Evolutionary conservation across 2,329 filamentous ascomycete species (phyloP).

Genomic region (Fusarium sp.): DNA sequence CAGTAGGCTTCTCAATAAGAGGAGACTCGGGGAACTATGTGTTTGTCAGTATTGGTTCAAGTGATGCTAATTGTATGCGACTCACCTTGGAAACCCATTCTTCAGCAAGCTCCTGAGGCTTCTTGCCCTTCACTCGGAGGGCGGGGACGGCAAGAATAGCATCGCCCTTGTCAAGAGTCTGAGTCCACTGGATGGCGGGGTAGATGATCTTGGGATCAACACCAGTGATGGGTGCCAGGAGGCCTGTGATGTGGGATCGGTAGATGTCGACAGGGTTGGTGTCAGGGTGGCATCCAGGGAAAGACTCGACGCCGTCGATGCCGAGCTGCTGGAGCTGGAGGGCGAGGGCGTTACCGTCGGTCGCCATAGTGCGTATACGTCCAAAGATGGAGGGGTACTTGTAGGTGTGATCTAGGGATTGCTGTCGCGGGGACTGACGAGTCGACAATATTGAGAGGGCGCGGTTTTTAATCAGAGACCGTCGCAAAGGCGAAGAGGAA

Average conservation of each 20-base stretch:
- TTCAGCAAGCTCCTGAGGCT: conserved; percentile 71
- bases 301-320: conserved; percentile 50
- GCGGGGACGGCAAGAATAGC: conserved; percentile 82
- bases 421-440: conserved; percentile 14
- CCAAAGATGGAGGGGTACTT: conserved; percentile 27
- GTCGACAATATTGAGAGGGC: conserved; percentile 16
- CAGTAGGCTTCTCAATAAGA: conserved; percentile 77
- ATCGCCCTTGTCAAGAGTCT: conserved; percentile 85
- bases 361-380: conserved; percentile 34
- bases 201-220: conserved; percentile 80
- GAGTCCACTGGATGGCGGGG: conserved; percentile 82
- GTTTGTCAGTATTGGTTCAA: conserved; percentile 9
- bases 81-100: conserved; percentile 73
- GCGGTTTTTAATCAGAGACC: conserved; percentile 8
- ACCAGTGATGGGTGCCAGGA: conserved; percentile 76
- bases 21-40: conserved; percentile 78
- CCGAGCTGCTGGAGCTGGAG: conserved; percentile 46
- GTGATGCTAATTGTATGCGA: conserved; percentile 1
- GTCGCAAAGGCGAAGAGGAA: conserved; percentile 28
- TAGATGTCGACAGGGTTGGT: conserved; percentile 85
- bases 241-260: conserved; percentile 79
- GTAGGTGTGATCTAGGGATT: conserved; percentile 9
- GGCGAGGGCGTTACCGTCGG: conserved; percentile 46
- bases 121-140: conserved; percentile 80
- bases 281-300: conserved; percentile 73